Percentiles rank a stretch among this genome's conserved stretches.
These are phyloP conservation scores for Paxillus ammoniavirescens DNA, from an alignment of 768 basidiomycete species.

Conservation along the genomic window DNA sequence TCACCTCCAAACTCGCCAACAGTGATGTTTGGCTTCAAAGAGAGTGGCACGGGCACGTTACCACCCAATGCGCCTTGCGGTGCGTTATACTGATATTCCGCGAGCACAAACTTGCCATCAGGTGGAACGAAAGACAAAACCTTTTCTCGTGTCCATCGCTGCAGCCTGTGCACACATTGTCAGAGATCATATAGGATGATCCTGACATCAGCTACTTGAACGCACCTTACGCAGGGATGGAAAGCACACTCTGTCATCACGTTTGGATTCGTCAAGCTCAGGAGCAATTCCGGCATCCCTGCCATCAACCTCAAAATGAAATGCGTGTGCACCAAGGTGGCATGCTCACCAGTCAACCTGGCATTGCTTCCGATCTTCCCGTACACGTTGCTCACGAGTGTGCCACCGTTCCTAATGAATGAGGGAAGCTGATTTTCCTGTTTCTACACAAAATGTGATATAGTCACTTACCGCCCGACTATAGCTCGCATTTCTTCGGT, in stretches of 20 bases:
- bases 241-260: slow-evolving; percentile 79
- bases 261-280: slow-evolving; percentile 75
- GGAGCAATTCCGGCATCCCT: slow-evolving; percentile 87
- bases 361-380: slow-evolving; percentile 79
- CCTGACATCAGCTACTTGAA: not conserved
- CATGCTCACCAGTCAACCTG: slow-evolving; percentile 65
- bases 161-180: slow-evolving; percentile 49
- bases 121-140: slow-evolving; percentile 90
- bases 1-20: slow-evolving; percentile 32
- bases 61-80: slow-evolving; percentile 36
- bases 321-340: not conserved
- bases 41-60: slow-evolving; percentile 50
- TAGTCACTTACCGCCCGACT: slow-evolving; percentile 25
- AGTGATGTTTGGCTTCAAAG: slow-evolving; percentile 43
- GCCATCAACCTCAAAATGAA: slow-evolving; percentile 10
- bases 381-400: slow-evolving; percentile 65
- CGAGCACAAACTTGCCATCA: slow-evolving; percentile 82
- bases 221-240: slow-evolving; percentile 89
- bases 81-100: slow-evolving; percentile 75
- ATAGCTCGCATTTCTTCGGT: slow-evolving; percentile 71
- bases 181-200: slow-evolving; percentile 2
- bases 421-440: not conserved
- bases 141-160: slow-evolving; percentile 75
- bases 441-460: not conserved
- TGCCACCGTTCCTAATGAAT: slow-evolving; percentile 56